Evolutionary conservation across 768 basidiomycete genomes (phyloP).

Genomic region (Phaeolepiota aurea): DNA sequence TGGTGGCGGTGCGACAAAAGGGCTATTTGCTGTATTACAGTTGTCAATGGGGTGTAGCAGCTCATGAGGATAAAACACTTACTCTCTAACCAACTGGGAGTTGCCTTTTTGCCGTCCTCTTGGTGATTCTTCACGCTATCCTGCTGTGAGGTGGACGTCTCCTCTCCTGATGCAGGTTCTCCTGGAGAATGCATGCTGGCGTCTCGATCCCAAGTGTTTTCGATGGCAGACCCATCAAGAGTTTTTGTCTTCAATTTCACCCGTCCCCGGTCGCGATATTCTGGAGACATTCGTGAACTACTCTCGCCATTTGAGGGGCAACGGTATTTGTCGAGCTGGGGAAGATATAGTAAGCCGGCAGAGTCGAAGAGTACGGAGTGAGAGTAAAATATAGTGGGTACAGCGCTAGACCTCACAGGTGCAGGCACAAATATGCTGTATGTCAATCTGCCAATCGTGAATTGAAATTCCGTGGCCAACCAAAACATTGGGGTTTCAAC

Average conservation of each 20-base stretch:
- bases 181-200: too few relatives aligned
- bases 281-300: neutral
- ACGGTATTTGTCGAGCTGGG: slow-evolving; percentile 42
- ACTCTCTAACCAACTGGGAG: slow-evolving; percentile 34
- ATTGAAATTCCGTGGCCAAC: too few relatives aligned
- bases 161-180: too few relatives aligned
- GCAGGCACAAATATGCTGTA: too few relatives aligned
- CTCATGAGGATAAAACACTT: slow-evolving; percentile 6
- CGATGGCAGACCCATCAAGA: slow-evolving; percentile 10
- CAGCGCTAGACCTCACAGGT: too few relatives aligned
- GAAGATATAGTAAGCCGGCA: neutral
- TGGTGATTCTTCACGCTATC: too few relatives aligned
- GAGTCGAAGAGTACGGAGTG: neutral
- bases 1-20: slow-evolving; percentile 24
- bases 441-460: too few relatives aligned
- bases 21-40: slow-evolving; percentile 19
- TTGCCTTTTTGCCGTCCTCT: slow-evolving; percentile 15
- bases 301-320: slow-evolving; percentile 25
- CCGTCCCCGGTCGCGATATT: slow-evolving; percentile 3
- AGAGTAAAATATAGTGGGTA: neutral
- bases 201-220: slow-evolving; percentile 3
- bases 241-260: slow-evolving; percentile 15
- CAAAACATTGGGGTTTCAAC: too few relatives aligned
- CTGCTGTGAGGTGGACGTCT: too few relatives aligned
- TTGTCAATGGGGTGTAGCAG: neutral